These are phyloP conservation scores for Casuarina glauca DNA, from an alignment of 306 rosid species.

Conservation along the genomic window DNA sequence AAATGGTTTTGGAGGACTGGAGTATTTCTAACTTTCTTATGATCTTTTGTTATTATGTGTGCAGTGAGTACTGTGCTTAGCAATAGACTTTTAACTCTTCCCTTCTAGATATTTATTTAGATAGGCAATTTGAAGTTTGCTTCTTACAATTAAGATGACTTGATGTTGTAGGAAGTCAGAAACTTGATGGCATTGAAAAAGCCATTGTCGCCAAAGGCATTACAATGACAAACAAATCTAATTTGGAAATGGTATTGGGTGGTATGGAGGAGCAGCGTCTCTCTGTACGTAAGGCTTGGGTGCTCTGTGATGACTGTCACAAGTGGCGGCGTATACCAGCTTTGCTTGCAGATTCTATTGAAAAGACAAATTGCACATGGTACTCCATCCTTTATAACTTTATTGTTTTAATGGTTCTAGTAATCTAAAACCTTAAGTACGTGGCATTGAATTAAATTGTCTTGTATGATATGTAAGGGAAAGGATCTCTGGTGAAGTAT, in stretches of 20 bases:
- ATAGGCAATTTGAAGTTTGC: constrained; percentile 19
- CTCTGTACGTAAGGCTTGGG: constrained; percentile 84
- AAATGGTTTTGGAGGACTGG: not conserved
- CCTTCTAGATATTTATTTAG: constrained; percentile 13
- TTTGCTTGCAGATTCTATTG: constrained; percentile 76
- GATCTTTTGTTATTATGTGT: constrained; percentile 16
- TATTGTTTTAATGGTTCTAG: constrained; percentile 17
- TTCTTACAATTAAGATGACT: constrained; percentile 30
- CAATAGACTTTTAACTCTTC: constrained; percentile 20
- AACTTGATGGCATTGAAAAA: constrained; percentile 43
- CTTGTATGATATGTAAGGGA: not conserved
- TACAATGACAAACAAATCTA: constrained; percentile 34
- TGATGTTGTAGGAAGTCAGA: constrained; percentile 45
- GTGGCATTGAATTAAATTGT: constrained; percentile 10
- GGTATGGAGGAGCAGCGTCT: constrained; percentile 51
- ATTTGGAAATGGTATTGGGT: constrained; percentile 41
- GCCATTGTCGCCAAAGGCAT: constrained; percentile 28
- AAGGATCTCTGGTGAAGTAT: not conserved
- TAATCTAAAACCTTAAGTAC: constrained; percentile 14
- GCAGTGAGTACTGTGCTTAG: not conserved
- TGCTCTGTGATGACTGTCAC: constrained; percentile 86
- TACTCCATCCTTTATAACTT: constrained; percentile 35
- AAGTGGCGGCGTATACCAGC: constrained; percentile 98
- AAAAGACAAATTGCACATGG: constrained; percentile 85
- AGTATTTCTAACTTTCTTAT: constrained; percentile 13